Evolutionary conservation across 371 early-diverging fungal species (phyloP), one percentile per base, ranked within the genome.

Genomic region (Sporodiniella umbellata): DNA sequence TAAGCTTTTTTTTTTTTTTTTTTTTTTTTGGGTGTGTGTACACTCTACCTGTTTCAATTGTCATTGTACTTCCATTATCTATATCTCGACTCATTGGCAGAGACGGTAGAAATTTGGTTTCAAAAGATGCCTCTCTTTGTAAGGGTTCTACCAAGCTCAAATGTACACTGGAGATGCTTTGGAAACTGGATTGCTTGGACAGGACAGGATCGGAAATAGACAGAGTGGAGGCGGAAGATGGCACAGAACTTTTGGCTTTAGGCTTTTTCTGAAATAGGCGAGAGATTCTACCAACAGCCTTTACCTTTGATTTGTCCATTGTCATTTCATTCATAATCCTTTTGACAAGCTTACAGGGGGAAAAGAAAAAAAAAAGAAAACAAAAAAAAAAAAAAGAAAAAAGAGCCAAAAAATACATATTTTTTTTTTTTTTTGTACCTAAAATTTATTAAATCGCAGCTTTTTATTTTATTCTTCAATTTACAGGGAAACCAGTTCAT

Each of bases 231-330:
- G 55, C 42, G 42, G 67, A 67, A 18, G 58, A 53, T 15, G 60
- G 26, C 17, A 38, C 22, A 19, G 26, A 44, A 17, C 55, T 49
- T 35, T 64, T 62, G 23, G 60, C 51, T 39, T 74, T 73, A 3
- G 62, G 47, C 30, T 69, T 74, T 40, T 70, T 70, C 42, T 67
- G 70, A 51, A 74, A 74, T 24, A 74, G 44, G 23, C 66, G 55
- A 8, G 74, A 74, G 22, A 74, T 64, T 44, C 74, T 63, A 39
- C 67, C 68, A 33, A 70, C 53, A 11, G 67, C 55, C 37, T 67
- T 64, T 35, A 64, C 66, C 33, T 67, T 67, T 15, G 52, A 33
- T 22, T 51, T 44, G n/a, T 39, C 53, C 40, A 40, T 40, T 8
- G 17, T 1, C 2, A 21, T 22, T 40, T 40, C 40, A 21, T 15